phyloP scores from a whole-genome alignment of 768 basidiomycete genomes.

The Lentinula detonsa region DNA sequence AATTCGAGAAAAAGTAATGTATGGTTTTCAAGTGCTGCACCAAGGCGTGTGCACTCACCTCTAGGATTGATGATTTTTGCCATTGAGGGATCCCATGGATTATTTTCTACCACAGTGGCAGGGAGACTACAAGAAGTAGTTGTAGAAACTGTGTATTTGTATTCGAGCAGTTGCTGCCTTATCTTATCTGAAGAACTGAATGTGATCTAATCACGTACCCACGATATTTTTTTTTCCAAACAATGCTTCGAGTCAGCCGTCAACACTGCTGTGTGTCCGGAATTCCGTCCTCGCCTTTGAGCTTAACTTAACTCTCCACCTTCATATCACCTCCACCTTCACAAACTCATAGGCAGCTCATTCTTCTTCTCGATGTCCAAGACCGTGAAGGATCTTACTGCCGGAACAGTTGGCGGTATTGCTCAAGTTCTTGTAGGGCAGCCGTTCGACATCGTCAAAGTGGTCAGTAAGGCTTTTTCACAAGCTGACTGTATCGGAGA shows the following conservation, averaged over 20 bases:
- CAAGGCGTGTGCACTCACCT: neutral
- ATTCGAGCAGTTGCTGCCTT: too few relatives aligned
- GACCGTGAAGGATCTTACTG: slow-evolving; percentile 81
- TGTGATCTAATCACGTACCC: neutral
- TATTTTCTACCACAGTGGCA: neutral
- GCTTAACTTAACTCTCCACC: neutral
- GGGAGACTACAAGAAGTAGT: too few relatives aligned
- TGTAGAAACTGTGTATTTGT: too few relatives aligned
- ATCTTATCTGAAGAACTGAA: neutral
- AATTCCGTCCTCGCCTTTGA: neutral
- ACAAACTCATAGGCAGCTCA: neutral
- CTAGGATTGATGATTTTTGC: neutral
- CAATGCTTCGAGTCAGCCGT: slow-evolving; percentile 1
- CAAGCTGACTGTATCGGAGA: neutral
- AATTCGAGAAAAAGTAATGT: too few relatives aligned
- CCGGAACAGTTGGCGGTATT: slow-evolving; percentile 89
- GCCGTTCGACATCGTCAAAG: slow-evolving; percentile 97
- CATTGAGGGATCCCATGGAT: neutral
- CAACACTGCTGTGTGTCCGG: neutral
- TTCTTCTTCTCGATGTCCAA: slow-evolving; percentile 37
- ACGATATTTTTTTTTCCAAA: neutral
- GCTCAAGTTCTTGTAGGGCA: slow-evolving; percentile 90
- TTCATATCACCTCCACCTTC: neutral
- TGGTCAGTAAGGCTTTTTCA: slow-evolving; percentile 47
- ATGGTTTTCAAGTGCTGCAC: too few relatives aligned